phyloP scores from a whole-genome alignment of 176 grass and related monocot species.

The Pharus latifolius region DNA sequence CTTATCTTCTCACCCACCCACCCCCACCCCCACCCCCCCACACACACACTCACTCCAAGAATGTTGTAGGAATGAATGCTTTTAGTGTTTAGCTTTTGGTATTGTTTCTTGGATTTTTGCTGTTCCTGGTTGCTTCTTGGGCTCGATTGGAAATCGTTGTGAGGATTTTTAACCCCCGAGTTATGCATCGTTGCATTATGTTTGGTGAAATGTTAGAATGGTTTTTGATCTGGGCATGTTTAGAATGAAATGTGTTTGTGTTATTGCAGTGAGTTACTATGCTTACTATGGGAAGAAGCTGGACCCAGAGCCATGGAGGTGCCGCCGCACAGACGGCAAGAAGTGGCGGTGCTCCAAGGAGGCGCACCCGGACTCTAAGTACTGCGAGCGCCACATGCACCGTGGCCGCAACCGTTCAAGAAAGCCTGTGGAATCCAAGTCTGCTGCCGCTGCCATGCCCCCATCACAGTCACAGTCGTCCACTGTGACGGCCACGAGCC shows the following conservation, averaged over 20 bases:
- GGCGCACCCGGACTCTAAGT: constrained; percentile 96
- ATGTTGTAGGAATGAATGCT: constrained; percentile 2
- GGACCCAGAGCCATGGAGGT: constrained; percentile 91
- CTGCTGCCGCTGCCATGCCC: constrained; percentile 35
- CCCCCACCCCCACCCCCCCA: background rate
- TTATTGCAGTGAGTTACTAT: constrained; percentile 73
- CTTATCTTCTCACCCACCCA: background rate
- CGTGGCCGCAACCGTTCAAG: constrained; percentile 99
- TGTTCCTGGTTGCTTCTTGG: background rate
- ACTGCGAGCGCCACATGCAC: constrained; percentile 99
- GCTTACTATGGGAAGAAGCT: constrained; percentile 97
- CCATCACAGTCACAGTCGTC: constrained; percentile 46
- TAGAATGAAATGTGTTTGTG: background rate
- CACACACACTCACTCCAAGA: background rate
- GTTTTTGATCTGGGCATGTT: constrained; percentile 14
- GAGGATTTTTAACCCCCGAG: background rate
- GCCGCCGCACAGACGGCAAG: constrained; percentile 95
- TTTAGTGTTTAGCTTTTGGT: background rate
- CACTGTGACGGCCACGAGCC: constrained; percentile 29
- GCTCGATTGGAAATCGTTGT: background rate
- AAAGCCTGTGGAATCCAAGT: constrained; percentile 99
- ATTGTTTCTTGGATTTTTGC: background rate
- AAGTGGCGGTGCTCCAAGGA: constrained; percentile 99
- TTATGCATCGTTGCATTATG: constrained; percentile 7
- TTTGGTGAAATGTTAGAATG: constrained; percentile 25